A percentile compares a stretch with the other conserved stretches of the same genome.
Evolutionary conservation across 495 filamentous ascomycete species (phyloP).

Genomic region (Neurospora cerealis): DNA sequence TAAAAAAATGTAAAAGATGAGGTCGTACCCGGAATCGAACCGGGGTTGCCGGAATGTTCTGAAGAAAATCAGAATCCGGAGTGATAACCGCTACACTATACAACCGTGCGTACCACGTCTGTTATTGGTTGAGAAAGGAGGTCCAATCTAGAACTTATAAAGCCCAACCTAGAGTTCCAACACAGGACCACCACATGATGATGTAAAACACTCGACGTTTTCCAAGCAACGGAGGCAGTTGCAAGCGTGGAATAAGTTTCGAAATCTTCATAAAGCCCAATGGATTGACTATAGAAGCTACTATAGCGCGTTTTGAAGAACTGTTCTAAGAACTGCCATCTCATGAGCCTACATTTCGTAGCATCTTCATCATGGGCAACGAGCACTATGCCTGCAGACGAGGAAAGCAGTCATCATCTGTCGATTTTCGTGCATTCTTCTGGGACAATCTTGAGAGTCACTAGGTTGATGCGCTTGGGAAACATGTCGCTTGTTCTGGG

Average conservation of each 20-base stretch:
- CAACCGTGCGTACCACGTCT: neutral
- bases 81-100: neutral
- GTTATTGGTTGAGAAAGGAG: neutral
- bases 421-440: neutral
- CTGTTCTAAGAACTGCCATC: neutral
- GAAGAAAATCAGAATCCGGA: neutral
- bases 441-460: neutral
- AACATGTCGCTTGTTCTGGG: neutral
- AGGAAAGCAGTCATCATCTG: neutral
- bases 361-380: neutral
- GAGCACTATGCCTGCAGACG: neutral
- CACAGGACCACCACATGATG: neutral
- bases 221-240: neutral
- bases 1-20: neutral
- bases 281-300: neutral
- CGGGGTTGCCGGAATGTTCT: conserved; percentile 8
- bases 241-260: neutral
- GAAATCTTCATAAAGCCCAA: neutral
- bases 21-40: conserved; percentile 27
- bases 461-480: neutral
- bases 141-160: neutral
- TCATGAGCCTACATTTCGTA: neutral
- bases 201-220: neutral
- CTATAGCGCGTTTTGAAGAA: neutral
- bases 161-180: neutral